Evolutionary conservation across 139 green algal genomes (phyloP).

Genomic region (Chlamydomonas schloesseri): DNA sequence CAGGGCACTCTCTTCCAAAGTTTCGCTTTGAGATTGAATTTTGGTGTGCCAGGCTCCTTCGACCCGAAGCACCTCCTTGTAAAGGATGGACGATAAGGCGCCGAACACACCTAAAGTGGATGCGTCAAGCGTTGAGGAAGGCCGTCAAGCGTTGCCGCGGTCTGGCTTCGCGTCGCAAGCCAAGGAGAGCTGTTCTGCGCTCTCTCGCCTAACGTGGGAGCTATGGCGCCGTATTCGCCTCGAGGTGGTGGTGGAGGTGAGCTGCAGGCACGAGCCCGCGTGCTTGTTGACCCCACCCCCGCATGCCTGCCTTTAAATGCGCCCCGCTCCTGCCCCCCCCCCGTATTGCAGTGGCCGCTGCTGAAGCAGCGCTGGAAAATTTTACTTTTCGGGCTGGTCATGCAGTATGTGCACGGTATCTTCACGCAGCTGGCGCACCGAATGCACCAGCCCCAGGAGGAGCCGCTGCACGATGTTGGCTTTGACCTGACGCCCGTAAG

Average conservation of each 20-base stretch:
- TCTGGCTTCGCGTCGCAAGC: background rate
- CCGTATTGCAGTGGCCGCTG: conserved; percentile 77
- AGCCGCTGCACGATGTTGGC: conserved; percentile 83
- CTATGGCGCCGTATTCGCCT: conserved; percentile 65
- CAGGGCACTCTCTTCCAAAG: too few relatives aligned
- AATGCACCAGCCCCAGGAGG: conserved; percentile 77
- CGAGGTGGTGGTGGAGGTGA: conserved; percentile 75
- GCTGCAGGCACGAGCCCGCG: background rate
- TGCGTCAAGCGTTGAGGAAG: background rate
- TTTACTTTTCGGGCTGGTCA: conserved; percentile 79
- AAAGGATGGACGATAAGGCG: conserved; percentile 25
- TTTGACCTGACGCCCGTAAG: conserved; percentile 82
- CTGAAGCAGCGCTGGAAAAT: conserved; percentile 81
- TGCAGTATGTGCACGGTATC: conserved; percentile 94
- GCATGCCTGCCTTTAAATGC: background rate
- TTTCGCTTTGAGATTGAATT: too few relatives aligned
- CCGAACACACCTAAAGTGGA: background rate
- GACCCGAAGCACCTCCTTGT: background rate
- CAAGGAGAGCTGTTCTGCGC: background rate
- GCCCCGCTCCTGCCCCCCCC: too few relatives aligned
- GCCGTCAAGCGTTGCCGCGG: background rate
- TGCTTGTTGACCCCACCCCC: background rate
- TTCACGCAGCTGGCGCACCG: conserved; percentile 88
- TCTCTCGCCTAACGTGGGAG: background rate
- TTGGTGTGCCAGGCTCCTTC: too few relatives aligned